A percentile compares a stretch with the other conserved stretches of the same genome.
These are phyloP conservation scores for Neurospora pannonica DNA, from an alignment of 495 filamentous ascomycete species.

Conservation along the genomic window DNA sequence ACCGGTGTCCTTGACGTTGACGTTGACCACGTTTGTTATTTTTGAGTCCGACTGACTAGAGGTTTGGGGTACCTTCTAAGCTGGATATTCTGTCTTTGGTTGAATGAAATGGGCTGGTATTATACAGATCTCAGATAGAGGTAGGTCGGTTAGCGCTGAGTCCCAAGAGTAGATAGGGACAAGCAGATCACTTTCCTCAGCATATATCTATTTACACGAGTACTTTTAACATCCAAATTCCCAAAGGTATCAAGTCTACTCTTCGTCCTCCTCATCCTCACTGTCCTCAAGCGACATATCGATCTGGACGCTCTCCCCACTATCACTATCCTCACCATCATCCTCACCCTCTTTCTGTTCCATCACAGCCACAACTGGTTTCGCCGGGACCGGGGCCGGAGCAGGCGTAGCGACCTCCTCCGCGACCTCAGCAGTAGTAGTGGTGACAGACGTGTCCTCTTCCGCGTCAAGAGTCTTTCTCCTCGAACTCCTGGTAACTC, in stretches of 20 bases:
- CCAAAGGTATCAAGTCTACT: slow-evolving; percentile 1
- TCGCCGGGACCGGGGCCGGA: not conserved
- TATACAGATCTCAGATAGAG: not conserved
- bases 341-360: slow-evolving; percentile 12
- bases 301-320: slow-evolving; percentile 19
- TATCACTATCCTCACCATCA: slow-evolving; percentile 17
- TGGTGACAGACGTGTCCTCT: slow-evolving; percentile 1
- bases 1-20: not conserved
- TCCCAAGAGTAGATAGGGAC: not conserved
- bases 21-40: not conserved
- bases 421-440: slow-evolving; percentile 16
- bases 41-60: not conserved
- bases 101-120: not conserved
- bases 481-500: not conserved
- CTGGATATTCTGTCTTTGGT: not conserved
- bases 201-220: not conserved
- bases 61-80: not conserved
- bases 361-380: not conserved
- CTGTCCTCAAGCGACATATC: slow-evolving; percentile 21
- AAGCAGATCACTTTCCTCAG: not conserved
- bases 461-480: slow-evolving; percentile 18
- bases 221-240: not conserved
- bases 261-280: slow-evolving; percentile 17
- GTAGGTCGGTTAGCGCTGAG: not conserved
- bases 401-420: slow-evolving; percentile 37